phyloP scores from a whole-genome alignment of 2,329 filamentous ascomycete species.

The Colletotrichum higginsianum region DNA sequence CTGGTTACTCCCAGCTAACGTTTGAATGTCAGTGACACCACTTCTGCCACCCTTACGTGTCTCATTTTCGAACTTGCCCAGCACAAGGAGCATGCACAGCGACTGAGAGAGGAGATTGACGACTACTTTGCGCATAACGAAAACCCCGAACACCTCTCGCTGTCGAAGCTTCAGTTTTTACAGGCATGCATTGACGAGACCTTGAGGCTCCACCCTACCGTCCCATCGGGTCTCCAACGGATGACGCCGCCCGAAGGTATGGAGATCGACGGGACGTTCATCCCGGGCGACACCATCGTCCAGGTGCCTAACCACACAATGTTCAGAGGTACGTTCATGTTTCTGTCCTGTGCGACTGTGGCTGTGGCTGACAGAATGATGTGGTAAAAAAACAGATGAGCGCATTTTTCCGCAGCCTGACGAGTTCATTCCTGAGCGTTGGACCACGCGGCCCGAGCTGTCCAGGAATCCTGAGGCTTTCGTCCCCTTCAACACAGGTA shows the following conservation, averaged over 20 bases:
- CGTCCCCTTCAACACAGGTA: constrained; percentile 49
- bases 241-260: constrained; percentile 56
- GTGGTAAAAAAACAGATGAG: constrained; percentile 29
- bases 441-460: constrained; percentile 44
- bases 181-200: constrained; percentile 58
- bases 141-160: constrained; percentile 39
- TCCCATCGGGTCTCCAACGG: constrained; percentile 53
- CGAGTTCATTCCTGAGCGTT: constrained; percentile 47
- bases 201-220: constrained; percentile 55
- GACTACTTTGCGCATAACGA: constrained; percentile 37
- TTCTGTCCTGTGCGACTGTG: background rate
- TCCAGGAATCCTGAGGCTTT: constrained; percentile 46
- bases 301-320: constrained; percentile 49
- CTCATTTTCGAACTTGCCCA: constrained; percentile 41
- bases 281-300: constrained; percentile 56
- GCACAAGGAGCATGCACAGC: constrained; percentile 11
- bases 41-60: constrained; percentile 39
- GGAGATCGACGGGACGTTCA: constrained; percentile 49
- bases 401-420: constrained; percentile 44
- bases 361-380: constrained; percentile 14
- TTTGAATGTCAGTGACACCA: constrained; percentile 37
- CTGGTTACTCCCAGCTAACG: background rate
- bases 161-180: constrained; percentile 49
- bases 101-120: constrained; percentile 42
- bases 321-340: constrained; percentile 39